Base-by-base conservation (phyloP, 164 flowering plant species). In the Liquidambar formosana region DNA sequence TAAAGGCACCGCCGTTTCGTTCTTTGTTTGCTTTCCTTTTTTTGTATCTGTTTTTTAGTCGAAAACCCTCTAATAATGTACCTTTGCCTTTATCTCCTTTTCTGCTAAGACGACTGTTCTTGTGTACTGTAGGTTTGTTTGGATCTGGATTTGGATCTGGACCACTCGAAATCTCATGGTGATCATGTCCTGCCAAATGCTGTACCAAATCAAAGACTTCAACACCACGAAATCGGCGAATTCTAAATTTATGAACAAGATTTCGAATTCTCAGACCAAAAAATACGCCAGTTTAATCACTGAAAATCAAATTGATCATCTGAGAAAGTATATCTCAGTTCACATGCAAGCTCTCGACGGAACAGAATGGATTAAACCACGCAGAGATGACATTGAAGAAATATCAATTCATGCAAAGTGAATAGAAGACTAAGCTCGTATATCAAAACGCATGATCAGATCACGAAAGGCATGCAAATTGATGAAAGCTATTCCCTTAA, bases 101-200 rank as follows among this genome's bases (percentile, higher is more conserved):
- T 45, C 77, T 70, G 28, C 43, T 61, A 25, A 70, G 65, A 25
- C 76, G 75, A 68, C 69, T 64, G 79, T 71, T 71, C 63, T 71
- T 56, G 49, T n/a, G 65, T 15, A 70, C 48, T 51, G 57, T 25
- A 49, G 48, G 41, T 70, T 75, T 72, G 80, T 68, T 72, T 66
- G 79, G 85, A 82, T 77, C 88, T 72, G 66, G 85, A 82, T 77
- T 88, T 72, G 66, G 75, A 82, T 82, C 86, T 77, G 82, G 82
- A 72, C 89, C 86, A 77, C 83, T 76, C 46, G 73, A 82, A 72
- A 68, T 64, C 57, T 78, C 84, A 16, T 68, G 67, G 47, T 48
- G 74, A 33, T 82, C 90, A 68, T 75, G 82, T 64, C 77, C 89
- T 60, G 81, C 74, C 86, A 84, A 81, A 78, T 87, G 81, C 90